Evolutionary conservation across 768 basidiomycete genomes (phyloP).

Genomic region (Paxillus involutus): DNA sequence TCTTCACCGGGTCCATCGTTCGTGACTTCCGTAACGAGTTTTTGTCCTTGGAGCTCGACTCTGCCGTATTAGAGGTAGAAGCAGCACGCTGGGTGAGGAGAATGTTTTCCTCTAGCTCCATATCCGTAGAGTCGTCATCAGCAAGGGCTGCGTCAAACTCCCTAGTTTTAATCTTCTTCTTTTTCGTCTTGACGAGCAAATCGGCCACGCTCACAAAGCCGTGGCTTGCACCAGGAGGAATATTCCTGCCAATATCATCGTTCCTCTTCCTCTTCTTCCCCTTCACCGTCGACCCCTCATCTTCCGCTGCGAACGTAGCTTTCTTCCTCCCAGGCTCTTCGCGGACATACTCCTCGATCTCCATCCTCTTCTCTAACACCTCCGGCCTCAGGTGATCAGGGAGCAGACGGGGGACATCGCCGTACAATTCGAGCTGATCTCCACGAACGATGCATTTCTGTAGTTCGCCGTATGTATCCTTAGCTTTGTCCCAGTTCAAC

Average conservation of each 20-base stretch:
- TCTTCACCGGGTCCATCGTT: slow-evolving; percentile 37
- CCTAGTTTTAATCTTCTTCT: slow-evolving; percentile 39
- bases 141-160: slow-evolving; percentile 51
- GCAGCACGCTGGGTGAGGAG: slow-evolving; percentile 49
- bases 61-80: slow-evolving; percentile 41
- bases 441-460: slow-evolving; percentile 87
- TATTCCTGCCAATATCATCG: slow-evolving; percentile 65
- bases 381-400: slow-evolving; percentile 76
- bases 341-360: slow-evolving; percentile 71
- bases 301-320: slow-evolving; percentile 17
- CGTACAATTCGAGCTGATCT: slow-evolving; percentile 86
- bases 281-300: slow-evolving; percentile 29
- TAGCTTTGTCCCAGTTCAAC: slow-evolving; percentile 83
- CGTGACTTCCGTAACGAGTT: slow-evolving; percentile 43
- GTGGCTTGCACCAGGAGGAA: slow-evolving; percentile 68
- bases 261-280: slow-evolving; percentile 69
- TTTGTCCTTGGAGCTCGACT: slow-evolving; percentile 35
- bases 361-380: slow-evolving; percentile 80
- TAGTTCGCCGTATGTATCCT: slow-evolving; percentile 82
- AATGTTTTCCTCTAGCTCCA: slow-evolving; percentile 62
- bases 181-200: slow-evolving; percentile 55
- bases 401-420: slow-evolving; percentile 85
- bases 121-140: slow-evolving; percentile 67
- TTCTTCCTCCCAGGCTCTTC: slow-evolving; percentile 42
- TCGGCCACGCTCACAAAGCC: slow-evolving; percentile 73